phyloP scores from a whole-genome alignment of 495 filamentous ascomycete species.

The Lepraria neglecta region DNA sequence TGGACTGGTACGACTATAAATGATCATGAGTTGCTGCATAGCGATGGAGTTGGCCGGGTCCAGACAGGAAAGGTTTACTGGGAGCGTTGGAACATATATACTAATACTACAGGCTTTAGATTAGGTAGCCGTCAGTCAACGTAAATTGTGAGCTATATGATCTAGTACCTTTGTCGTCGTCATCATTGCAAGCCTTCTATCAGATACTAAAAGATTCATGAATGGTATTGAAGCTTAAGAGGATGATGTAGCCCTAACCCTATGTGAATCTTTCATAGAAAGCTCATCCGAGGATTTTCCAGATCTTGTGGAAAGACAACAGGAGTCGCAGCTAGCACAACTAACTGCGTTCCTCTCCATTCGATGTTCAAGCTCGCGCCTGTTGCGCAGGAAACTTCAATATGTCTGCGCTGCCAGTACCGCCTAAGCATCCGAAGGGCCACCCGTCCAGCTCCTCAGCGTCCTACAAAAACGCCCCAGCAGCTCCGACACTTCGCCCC shows the following conservation, averaged over 20 bases:
- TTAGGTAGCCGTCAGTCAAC: no score
- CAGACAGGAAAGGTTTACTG: not conserved
- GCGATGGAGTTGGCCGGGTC: constrained; percentile 30
- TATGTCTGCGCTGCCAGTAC: constrained; percentile 19
- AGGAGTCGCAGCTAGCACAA: not conserved
- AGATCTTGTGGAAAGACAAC: not conserved
- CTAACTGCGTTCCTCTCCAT: not conserved
- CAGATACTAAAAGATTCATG: no score
- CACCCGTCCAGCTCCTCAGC: not conserved
- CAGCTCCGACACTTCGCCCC: constrained; percentile 6
- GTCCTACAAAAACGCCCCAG: not conserved
- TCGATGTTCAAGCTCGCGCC: constrained; percentile 15
- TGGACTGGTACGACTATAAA: constrained; percentile 39
- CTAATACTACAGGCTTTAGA: no score
- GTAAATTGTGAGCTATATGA: no score
- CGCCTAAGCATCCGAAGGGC: constrained; percentile 1
- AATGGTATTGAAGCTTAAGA: no score
- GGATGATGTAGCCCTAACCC: no score
- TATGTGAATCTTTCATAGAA: not conserved
- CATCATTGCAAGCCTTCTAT: no score
- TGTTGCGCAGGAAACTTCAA: constrained; percentile 3
- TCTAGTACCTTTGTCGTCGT: no score
- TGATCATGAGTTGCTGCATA: constrained; percentile 24
- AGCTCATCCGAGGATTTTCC: not conserved
- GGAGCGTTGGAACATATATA: not conserved